Evolutionary conservation across 1,284 basidiomycete species (phyloP).

Genomic region (Boletellus deceptivus): DNA sequence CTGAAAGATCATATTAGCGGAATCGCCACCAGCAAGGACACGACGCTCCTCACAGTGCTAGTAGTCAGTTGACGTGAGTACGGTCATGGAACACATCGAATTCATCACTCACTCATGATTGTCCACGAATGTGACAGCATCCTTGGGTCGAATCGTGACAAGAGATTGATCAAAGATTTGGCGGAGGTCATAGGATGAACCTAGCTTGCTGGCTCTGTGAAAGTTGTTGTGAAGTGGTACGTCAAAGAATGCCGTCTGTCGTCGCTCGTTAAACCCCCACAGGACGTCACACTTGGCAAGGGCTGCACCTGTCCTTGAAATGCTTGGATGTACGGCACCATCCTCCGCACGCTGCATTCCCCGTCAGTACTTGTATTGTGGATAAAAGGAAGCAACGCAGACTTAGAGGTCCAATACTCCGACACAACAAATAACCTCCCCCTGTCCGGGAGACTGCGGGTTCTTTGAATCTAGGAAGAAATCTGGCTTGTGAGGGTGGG

Average conservation of each 20-base stretch:
- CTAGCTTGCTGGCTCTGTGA: conserved; percentile 57
- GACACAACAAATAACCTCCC: conserved; percentile 67
- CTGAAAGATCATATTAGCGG: conserved; percentile 35
- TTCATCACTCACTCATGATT: conserved; percentile 68
- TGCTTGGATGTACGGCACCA: conserved; percentile 56
- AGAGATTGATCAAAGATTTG: conserved; percentile 59
- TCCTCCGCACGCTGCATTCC: conserved; percentile 44
- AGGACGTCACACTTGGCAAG: neutral
- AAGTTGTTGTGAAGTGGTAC: conserved; percentile 77
- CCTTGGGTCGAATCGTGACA: conserved; percentile 55
- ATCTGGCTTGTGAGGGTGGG: neutral
- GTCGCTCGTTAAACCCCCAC: neutral
- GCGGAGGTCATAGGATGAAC: conserved; percentile 64
- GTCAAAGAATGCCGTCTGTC: conserved; percentile 74
- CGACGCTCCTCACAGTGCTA: conserved; percentile 53
- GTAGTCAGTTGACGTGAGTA: neutral
- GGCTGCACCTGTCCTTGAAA: conserved; percentile 59
- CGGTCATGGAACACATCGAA: neutral
- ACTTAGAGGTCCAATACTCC: conserved; percentile 75
- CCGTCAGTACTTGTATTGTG: conserved; percentile 1
- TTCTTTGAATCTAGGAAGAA: conserved; percentile 46
- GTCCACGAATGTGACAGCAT: conserved; percentile 80
- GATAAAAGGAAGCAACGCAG: conserved; percentile 22
- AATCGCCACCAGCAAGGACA: neutral
- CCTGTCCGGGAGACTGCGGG: conserved; percentile 43